Conservation (phyloP, 169 alveolate genomes). For the Plasmodium blacklocki region DNA sequence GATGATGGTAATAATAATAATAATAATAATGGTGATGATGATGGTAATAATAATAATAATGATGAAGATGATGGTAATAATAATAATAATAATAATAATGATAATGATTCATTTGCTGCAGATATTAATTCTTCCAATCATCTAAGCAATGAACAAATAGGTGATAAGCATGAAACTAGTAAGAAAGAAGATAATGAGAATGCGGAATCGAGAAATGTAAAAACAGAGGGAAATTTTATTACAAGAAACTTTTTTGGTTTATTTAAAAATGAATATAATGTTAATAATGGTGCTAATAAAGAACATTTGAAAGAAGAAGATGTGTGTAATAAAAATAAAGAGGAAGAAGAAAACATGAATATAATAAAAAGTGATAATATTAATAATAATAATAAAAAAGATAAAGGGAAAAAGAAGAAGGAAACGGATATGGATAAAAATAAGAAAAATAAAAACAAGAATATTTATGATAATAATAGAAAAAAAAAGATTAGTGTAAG, state of each 20-base stretch:
- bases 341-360: neutral
- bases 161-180: neutral
- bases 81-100: neutral
- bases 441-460: neutral
- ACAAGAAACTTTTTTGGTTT: conserved; percentile 13
- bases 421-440: neutral
- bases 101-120: too few relatives aligned
- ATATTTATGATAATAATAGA: too few relatives aligned
- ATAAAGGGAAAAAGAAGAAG: neutral
- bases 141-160: neutral
- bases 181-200: neutral
- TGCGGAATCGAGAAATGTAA: neutral
- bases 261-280: conserved; percentile 12
- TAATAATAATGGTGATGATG: neutral
- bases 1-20: neutral
- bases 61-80: neutral
- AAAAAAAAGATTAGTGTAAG: conserved; percentile 11
- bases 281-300: neutral
- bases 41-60: neutral
- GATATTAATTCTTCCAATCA: neutral
- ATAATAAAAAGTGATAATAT: neutral
- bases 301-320: conserved; percentile 6
- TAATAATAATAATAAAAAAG: neutral
- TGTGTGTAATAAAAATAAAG: conserved; percentile 1
- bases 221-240: conserved; percentile 4